Conservation (phyloP, 108 stramenopile species). For the Stephanodiscus minutulus region DNA sequence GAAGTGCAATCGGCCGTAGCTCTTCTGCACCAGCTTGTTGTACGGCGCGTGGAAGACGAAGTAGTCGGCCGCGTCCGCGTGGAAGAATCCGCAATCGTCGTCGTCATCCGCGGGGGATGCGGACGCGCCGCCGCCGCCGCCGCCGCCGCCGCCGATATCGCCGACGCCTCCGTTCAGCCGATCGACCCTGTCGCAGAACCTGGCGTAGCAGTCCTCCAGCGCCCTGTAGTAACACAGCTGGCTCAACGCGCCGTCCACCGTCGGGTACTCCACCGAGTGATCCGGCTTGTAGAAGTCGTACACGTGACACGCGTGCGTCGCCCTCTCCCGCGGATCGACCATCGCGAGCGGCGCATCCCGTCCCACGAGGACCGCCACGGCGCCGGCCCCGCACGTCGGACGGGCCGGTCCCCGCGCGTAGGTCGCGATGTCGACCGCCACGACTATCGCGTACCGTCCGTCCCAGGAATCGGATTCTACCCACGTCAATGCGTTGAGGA, state of each 20-base stretch:
- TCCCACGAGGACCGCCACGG: conserved; percentile 94
- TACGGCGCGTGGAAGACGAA: conserved; percentile 97
- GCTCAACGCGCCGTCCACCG: conserved; percentile 92
- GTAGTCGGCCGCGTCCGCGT: conserved; percentile 81
- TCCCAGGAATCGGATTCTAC: conserved; percentile 91
- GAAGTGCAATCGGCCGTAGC: conserved; percentile 86
- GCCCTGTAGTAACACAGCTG: conserved; percentile 95
- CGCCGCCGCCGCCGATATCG: too few species aligned
- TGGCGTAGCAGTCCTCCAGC: conserved; percentile 90
- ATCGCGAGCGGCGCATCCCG: conserved; percentile 88
- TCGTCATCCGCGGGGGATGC: too few species aligned
- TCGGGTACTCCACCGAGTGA: conserved; percentile 92
- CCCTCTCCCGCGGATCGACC: conserved; percentile 71
- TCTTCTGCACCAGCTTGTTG: conserved; percentile 98
- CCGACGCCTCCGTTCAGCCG: conserved; percentile 8
- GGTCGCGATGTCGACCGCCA: conserved; percentile 94
- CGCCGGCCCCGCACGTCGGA: conserved; percentile 96
- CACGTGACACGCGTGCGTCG: conserved; percentile 89
- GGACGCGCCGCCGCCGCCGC: too few species aligned
- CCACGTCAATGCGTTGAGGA: conserved; percentile 94
- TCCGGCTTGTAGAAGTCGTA: conserved; percentile 99
- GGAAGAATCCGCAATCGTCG: conserved; percentile 39
- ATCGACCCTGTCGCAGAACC: conserved; percentile 76
- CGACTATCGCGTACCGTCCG: conserved; percentile 96
- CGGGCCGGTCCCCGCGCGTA: conserved; percentile 93